Base-by-base conservation (phyloP, 331 rosid genomes). In the Saraca asoca region DNA sequence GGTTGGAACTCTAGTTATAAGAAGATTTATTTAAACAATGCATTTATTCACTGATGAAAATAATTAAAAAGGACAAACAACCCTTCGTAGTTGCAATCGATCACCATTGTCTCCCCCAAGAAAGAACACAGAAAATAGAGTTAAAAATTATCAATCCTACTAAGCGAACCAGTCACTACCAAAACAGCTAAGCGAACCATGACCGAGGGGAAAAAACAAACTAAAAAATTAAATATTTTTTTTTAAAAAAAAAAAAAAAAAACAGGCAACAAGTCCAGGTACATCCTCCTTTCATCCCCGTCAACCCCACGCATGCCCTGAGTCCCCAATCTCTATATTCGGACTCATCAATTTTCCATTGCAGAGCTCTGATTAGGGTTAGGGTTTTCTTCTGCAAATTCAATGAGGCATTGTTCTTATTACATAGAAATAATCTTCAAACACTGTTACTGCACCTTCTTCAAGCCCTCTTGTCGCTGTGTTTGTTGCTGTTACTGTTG, bases 231-330 rank as follows among this genome's bases (percentile, higher is more conserved):
- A 24, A 24, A 24, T 24, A 1, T 3, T n/a, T n/a, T n/a, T n/a
- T n/a, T n/a, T n/a, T n/a, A n/a, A n/a, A n/a, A n/a, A n/a, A n/a
- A n/a, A n/a, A n/a, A n/a, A n/a, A n/a, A n/a, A n/a, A n/a, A n/a
- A 24, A 24, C 31, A 24, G 31, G 31, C 3, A 3, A 24, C 3
- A 24, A 19, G 79, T 76, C 82, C 68, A 73, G 85, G 70, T 76
- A 5, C 81, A 69, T 68, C 58, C 75, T 49, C 75, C 52, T 37
- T 45, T 24, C 9, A 53, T 29, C 12, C 7, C 52, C 72, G 73
- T 71, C 73, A 42, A 69, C 16, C 24, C 51, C 53, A 55, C 58
- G 51, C 62, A 5, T 24, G 5, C 6, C 29, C 7, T 52, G n/a
- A n/a, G 16, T 50, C 19, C 0, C 12, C 44, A 0, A 45, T 5